Evolutionary conservation across 164 flowering plant species (phyloP).

Genomic region (Vitis labrusca): DNA sequence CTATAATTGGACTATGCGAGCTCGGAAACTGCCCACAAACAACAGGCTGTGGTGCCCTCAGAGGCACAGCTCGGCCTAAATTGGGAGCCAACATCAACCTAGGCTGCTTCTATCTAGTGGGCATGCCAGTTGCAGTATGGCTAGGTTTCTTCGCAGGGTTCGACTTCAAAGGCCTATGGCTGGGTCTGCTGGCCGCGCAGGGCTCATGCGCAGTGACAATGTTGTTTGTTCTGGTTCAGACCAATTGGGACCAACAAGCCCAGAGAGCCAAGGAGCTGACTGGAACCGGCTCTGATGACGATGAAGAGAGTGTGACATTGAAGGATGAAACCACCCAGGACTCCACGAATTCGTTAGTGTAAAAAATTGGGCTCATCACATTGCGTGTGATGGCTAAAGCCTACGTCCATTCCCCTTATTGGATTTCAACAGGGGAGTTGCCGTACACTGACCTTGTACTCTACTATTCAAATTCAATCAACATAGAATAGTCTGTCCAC

Average conservation of each 20-base stretch:
- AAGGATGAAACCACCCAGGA: too few relatives aligned
- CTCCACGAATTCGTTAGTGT: too few relatives aligned
- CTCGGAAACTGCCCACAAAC: constrained; percentile 87
- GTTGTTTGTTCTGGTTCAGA: constrained; percentile 46
- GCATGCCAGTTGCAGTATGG: constrained; percentile 73
- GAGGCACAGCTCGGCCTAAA: constrained; percentile 72
- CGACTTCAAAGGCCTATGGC: constrained; percentile 68
- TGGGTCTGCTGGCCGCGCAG: constrained; percentile 72
- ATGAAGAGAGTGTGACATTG: neutral
- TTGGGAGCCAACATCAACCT: constrained; percentile 69
- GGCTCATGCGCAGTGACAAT: constrained; percentile 53
- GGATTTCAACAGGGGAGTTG: too few relatives aligned
- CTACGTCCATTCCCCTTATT: too few relatives aligned
- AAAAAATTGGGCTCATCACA: too few relatives aligned
- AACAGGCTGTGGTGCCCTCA: constrained; percentile 65
- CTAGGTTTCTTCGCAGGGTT: constrained; percentile 43
- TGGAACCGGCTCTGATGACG: constrained; percentile 12
- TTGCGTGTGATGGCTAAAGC: too few relatives aligned
- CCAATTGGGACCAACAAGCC: constrained; percentile 60
- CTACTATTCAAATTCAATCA: too few relatives aligned
- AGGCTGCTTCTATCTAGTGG: constrained; percentile 70
- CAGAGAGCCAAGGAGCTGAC: constrained; percentile 54
- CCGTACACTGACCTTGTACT: too few relatives aligned
- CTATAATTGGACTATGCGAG: constrained; percentile 81
- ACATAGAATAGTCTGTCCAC: too few relatives aligned